Evolutionary conservation across 148 eudicot genomes (phyloP), one percentile per base, ranked within the genome.

Genomic region (Diospyros kaki): DNA sequence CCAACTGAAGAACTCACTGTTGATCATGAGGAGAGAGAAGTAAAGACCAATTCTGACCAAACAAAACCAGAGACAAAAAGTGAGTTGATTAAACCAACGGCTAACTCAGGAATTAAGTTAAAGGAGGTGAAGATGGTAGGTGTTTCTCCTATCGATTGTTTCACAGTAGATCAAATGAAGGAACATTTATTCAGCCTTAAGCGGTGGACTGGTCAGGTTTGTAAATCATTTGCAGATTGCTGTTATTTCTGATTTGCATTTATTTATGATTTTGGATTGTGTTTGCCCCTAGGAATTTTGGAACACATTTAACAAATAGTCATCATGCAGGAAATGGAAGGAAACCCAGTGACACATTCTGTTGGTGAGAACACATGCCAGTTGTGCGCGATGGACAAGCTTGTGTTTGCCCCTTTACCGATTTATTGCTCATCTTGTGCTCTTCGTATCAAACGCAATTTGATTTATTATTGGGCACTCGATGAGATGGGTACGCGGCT

Each of bases 341-440:
- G 79, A 80, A 81, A 69, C 58, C 43, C 74, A 41, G 50, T 55
- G 66, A 66, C 62, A 66, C 73, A 73, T 69, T 65, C 80, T 66
- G 50, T 70, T 51, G 82, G 78, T 46, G 86, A 87, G 64, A 86
- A 87, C 80, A 58, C 73, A 64, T 94, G 98, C 77, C 93, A 92
- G 77, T 76, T 92, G 79, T 94, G 98, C 71, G 75, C 67, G 28
- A 38, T 48, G 79, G 87, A 81, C 51, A 82, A 76, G 83, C 87
- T 92, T 77, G 58, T 73, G 73, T 90, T 90, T 77, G 81, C 88
- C 50, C 87, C 85, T 8, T 65, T 86, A 87, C 92, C 90, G 2
- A 82, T 88, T n/a, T 89, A 85, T 84, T 94, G 98, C 63, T 85
- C 92, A 70, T 73, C 75, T 52, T 94, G 98, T 72, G 79, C 83